Conservation (phyloP, 2,329 filamentous ascomycete species). For the Trichoderma lentiforme region DNA sequence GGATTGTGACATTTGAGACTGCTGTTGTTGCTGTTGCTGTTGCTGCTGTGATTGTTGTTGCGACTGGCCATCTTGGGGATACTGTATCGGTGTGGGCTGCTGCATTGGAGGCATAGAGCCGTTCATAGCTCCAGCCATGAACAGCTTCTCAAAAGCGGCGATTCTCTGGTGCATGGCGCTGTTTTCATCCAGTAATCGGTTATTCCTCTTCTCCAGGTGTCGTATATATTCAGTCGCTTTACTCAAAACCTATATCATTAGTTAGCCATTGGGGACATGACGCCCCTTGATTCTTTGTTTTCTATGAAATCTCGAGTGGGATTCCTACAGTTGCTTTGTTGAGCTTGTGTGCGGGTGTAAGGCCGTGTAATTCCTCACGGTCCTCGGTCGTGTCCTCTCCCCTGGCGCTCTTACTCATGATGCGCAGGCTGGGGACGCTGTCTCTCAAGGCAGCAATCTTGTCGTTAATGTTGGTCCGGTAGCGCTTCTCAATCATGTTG, state of each 20-base stretch:
- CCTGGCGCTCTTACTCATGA: slow-evolving; percentile 70
- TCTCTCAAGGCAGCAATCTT: slow-evolving; percentile 92
- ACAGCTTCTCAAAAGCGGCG: slow-evolving; percentile 72
- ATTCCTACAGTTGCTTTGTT: slow-evolving; percentile 84
- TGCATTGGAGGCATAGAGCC: slow-evolving; percentile 54
- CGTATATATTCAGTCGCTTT: slow-evolving; percentile 97
- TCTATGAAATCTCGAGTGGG: neutral
- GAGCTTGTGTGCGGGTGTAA: slow-evolving; percentile 85
- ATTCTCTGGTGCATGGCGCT: slow-evolving; percentile 73
- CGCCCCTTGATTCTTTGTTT: neutral
- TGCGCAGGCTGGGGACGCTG: slow-evolving; percentile 84
- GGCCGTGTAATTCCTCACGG: slow-evolving; percentile 69
- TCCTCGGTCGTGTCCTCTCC: slow-evolving; percentile 70
- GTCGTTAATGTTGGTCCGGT: slow-evolving; percentile 93
- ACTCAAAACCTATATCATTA: slow-evolving; percentile 62
- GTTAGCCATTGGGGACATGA: neutral
- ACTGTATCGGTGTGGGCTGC: slow-evolving; percentile 53
- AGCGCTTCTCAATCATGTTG: slow-evolving; percentile 97
- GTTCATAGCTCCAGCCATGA: slow-evolving; percentile 71
- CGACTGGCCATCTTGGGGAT: slow-evolving; percentile 41
- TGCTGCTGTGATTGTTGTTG: slow-evolving; percentile 43
- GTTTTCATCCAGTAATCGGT: slow-evolving; percentile 78
- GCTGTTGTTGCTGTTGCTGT: slow-evolving; percentile 18
- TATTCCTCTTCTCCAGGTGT: slow-evolving; percentile 88
- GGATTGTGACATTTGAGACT: slow-evolving; percentile 37